These are phyloP conservation scores for Pichia sp. DNA, from an alignment of 1,139 yeast species.

Conservation along the genomic window DNA sequence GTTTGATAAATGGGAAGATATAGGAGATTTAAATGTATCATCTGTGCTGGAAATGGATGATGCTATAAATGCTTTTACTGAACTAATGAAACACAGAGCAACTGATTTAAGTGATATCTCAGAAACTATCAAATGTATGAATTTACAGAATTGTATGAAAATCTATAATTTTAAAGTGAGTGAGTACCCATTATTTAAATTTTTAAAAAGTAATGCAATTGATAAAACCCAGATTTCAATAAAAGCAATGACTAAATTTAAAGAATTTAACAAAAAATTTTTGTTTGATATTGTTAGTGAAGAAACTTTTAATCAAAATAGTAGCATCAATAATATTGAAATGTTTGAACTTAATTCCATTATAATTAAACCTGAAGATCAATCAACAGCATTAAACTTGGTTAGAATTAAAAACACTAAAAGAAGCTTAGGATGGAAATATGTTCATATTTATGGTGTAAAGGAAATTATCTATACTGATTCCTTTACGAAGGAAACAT, in stretches of 20 bases:
- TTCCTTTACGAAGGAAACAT: slow-evolving; percentile 3
- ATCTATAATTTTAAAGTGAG: slow-evolving; percentile 3
- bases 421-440: slow-evolving; percentile 9
- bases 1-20: slow-evolving; percentile 11
- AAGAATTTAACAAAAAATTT: slow-evolving; percentile 9
- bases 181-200: slow-evolving; percentile 5
- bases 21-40: slow-evolving; percentile 6
- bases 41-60: slow-evolving; percentile 2
- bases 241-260: slow-evolving; percentile 2
- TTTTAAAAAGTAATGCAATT: neutral
- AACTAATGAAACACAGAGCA: neutral
- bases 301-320: neutral
- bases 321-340: slow-evolving; percentile 1
- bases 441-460: slow-evolving; percentile 5
- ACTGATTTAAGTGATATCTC: neutral
- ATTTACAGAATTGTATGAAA: slow-evolving; percentile 8
- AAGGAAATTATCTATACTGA: slow-evolving; percentile 1
- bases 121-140: slow-evolving; percentile 1
- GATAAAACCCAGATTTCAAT: neutral
- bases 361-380: slow-evolving; percentile 2
- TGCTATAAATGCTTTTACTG: neutral
- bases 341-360: slow-evolving; percentile 2
- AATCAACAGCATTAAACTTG: slow-evolving; percentile 3
- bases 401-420: slow-evolving; percentile 8
- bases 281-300: neutral